Evolutionary conservation across 2,329 filamentous ascomycete genomes (phyloP).

Genomic region (Pseudocercospora eumusae): DNA sequence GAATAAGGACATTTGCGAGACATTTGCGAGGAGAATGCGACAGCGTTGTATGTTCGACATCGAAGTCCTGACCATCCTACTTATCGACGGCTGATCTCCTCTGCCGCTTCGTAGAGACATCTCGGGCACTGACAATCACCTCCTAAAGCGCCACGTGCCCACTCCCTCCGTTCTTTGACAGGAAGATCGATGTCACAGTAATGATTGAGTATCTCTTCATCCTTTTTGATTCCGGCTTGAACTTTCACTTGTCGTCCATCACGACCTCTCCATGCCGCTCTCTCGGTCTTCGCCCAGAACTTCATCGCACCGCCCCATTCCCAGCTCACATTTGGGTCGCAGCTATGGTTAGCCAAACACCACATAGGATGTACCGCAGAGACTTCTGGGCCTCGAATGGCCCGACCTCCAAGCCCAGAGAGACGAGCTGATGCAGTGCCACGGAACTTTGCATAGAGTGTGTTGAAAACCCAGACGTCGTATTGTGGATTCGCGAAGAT

Average conservation of each 20-base stretch:
- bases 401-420: slow-evolving; percentile 52
- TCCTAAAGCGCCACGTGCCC: slow-evolving; percentile 83
- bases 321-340: slow-evolving; percentile 92
- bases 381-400: slow-evolving; percentile 81
- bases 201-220: slow-evolving; percentile 87
- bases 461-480: slow-evolving; percentile 85
- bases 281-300: slow-evolving; percentile 63
- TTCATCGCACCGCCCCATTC: slow-evolving; percentile 83
- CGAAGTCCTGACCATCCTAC: background rate
- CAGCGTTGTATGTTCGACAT: background rate
- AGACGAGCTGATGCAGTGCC: slow-evolving; percentile 88
- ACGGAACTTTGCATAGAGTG: slow-evolving; percentile 87
- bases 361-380: slow-evolving; percentile 93
- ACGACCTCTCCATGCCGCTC: slow-evolving; percentile 54
- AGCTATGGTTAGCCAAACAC: slow-evolving; percentile 96
- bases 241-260: slow-evolving; percentile 30
- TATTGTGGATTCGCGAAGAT: slow-evolving; percentile 62
- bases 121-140: slow-evolving; percentile 84
- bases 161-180: slow-evolving; percentile 80
- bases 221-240: slow-evolving; percentile 64
- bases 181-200: slow-evolving; percentile 84
- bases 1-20: background rate
- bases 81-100: slow-evolving; percentile 8
- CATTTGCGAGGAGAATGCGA: background rate
- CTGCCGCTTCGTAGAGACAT: slow-evolving; percentile 66